Evolutionary conservation across 2,329 filamentous ascomycete genomes (phyloP).

Genomic region (Penicillium sp.): DNA sequence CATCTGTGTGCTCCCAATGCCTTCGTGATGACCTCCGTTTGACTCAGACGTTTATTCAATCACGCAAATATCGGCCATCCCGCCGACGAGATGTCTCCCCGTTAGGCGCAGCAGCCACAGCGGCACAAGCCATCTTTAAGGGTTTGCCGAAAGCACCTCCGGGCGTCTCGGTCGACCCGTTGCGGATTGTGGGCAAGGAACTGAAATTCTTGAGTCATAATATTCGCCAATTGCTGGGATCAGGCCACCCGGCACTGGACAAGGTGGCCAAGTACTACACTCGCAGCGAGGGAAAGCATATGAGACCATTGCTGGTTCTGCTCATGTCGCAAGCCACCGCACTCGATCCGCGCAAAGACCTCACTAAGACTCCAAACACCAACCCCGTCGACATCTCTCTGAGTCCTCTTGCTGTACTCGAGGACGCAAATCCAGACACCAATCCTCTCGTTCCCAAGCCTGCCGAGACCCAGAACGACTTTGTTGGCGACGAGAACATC

Average conservation of each 20-base stretch:
- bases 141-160: constrained; percentile 42
- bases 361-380: constrained; percentile 37
- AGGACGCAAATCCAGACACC: constrained; percentile 76
- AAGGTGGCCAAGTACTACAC: constrained; percentile 98
- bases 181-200: constrained; percentile 90
- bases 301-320: constrained; percentile 89
- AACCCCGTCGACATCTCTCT: constrained; percentile 61
- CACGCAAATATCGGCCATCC: constrained; percentile 43
- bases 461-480: constrained; percentile 37
- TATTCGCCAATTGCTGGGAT: constrained; percentile 88
- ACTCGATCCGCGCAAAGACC: constrained; percentile 66
- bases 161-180: constrained; percentile 77
- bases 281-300: constrained; percentile 92
- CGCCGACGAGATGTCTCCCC: constrained; percentile 43
- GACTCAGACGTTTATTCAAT: constrained; percentile 27
- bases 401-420: constrained; percentile 63
- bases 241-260: constrained; percentile 90
- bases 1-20: constrained; percentile 45
- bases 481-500: constrained; percentile 60
- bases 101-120: constrained; percentile 50
- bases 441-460: constrained; percentile 55
- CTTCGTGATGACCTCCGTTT: constrained; percentile 38
- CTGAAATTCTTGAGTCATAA: constrained; percentile 95
- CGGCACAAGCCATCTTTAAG: constrained; percentile 54
- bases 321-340: constrained; percentile 95